These are phyloP conservation scores for Polygonum aviculare DNA, from an alignment of 148 eudicot species.

Conservation along the genomic window DNA sequence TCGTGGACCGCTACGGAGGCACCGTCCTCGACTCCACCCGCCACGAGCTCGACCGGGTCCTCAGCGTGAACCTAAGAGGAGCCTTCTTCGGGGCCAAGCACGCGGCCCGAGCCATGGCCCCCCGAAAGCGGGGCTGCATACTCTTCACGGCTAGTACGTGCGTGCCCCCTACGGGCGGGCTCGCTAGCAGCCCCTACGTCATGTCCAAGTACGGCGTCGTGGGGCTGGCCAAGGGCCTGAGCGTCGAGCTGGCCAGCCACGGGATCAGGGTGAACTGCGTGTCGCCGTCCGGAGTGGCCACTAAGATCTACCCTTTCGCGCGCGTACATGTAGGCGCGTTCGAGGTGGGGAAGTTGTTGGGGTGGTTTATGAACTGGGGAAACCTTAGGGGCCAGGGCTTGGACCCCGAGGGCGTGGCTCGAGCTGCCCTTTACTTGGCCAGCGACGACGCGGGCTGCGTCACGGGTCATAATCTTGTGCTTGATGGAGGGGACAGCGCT, in stretches of 20 bases:
- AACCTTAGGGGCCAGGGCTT: conserved; percentile 25
- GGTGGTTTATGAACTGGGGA: neutral
- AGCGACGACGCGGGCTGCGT: conserved; percentile 39
- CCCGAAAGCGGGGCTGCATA: conserved; percentile 34
- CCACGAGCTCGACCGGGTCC: conserved; percentile 23
- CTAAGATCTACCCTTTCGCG: conserved; percentile 16
- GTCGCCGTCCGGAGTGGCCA: conserved; percentile 37
- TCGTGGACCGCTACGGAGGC: conserved; percentile 15
- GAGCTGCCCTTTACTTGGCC: conserved; percentile 38
- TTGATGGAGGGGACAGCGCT: conserved; percentile 53
- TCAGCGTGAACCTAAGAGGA: conserved; percentile 38
- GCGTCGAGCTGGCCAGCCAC: conserved; percentile 31
- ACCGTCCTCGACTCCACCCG: conserved; percentile 24
- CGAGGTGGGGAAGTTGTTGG: neutral
- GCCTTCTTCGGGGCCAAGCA: conserved; percentile 46
- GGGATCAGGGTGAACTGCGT: conserved; percentile 56
- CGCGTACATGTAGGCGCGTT: neutral
- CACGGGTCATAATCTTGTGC: conserved; percentile 40
- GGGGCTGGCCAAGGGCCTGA: conserved; percentile 32
- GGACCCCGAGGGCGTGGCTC: conserved; percentile 33
- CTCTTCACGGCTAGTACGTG: conserved; percentile 35
- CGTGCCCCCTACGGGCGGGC: conserved; percentile 23
- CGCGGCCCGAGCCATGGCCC: conserved; percentile 46
- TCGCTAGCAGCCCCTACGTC: conserved; percentile 24
- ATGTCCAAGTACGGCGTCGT: conserved; percentile 37